Base-by-base conservation (phyloP, 306 rosid genomes). In the Neltuma alba region DNA sequence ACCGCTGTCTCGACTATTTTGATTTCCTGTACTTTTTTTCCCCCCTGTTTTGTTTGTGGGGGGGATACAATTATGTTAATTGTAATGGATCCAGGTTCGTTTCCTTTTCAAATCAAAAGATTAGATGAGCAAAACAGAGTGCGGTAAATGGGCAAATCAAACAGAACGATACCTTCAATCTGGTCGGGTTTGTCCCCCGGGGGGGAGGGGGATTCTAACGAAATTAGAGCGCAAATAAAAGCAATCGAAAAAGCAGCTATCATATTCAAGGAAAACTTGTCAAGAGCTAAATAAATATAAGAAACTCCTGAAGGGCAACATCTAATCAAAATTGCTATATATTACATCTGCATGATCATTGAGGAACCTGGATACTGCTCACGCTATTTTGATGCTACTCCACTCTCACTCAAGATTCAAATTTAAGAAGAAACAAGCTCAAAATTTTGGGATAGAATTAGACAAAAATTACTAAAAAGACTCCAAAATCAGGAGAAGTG, bases 401-500 rank as follows among this genome's bases (percentile, higher is more conserved):
- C 1, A 21, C 54, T 47, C 54, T 47, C 54, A 16, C 54, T 16
- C 21, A 47, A 47, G 38, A 69, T 7, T 69, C 57, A 44, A 47
- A 25, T 14, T 31, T 1, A 42, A 47, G 42, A 67, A 41, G 18
- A 68, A 60, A 41, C 7, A 12, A 2, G 16, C 33, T 11, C 64
- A 57, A 57, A 57, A 57, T 57, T 57, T 57, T 57, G 33, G 55
- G 28, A 42, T 13, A 69, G 7, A 44, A 42, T 15, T 42, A 69
- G 30, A 68, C 8, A 68, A 38, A 69, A 69, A 34, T 11, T 33
- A 37, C 6, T 14, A 23, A 14, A 60, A 23, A 27, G 72, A 54
- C 37, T 48, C 40, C 38, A 70, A 63, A 42, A 75, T 92, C 87
- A 94, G 23, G 89, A 84, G 62, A 94, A 94, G 71, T 92, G 96